Percentiles rank a stretch among this genome's conserved stretches.
phyloP scores from a whole-genome alignment of 306 rosid genomes.

The Prunus persica region Prunus_persica_NCBIv2 NC_034011.1:23308001-23308500 shows the following conservation, averaged over 20 bases:
- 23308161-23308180: constrained; percentile 27
- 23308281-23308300: constrained; percentile 12
- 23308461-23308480: too few species aligned
- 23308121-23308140: not conserved
- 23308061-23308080: constrained; percentile 74
- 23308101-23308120: not conserved
- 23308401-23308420: not conserved
- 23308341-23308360: not conserved
- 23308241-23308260: constrained; percentile 25
- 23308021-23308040: constrained; percentile 78
- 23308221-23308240: not conserved
- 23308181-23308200: constrained; percentile 8
- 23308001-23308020: constrained; percentile 70
- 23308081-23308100: constrained; percentile 53
- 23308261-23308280: constrained; percentile 11
- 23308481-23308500: too few species aligned
- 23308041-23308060: constrained; percentile 87
- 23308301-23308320: not conserved
- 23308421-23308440: not conserved
- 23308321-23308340: not conserved
- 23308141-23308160: constrained; percentile 21
- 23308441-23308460: not conserved
- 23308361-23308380: not conserved
- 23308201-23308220: constrained; percentile 7
- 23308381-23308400: not conserved